Evolutionary conservation across 1,284 basidiomycete genomes (phyloP).

Genomic region (Sporisorium scitamineum): DNA sequence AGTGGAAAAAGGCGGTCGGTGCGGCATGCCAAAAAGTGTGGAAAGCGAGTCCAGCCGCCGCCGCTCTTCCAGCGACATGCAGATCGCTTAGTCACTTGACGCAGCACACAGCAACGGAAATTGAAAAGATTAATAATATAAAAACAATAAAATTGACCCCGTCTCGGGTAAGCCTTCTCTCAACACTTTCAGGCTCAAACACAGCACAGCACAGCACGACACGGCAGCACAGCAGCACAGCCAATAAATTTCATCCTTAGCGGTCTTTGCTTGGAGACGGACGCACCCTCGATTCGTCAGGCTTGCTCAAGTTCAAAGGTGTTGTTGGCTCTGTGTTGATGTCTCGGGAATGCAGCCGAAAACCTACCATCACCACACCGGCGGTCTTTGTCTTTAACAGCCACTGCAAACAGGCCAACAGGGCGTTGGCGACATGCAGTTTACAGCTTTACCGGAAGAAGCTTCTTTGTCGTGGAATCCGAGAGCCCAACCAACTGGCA

Average conservation of each 20-base stretch:
- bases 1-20: background rate
- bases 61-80: constrained; percentile 9
- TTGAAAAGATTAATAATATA: background rate
- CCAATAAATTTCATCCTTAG: background rate
- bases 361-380: too few species aligned
- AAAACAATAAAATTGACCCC: background rate
- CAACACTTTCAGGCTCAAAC: constrained; percentile 2
- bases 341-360: constrained; percentile 1
- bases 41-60: background rate
- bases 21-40: constrained; percentile 1
- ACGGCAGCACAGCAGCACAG: constrained; percentile 14
- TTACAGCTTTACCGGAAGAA: background rate
- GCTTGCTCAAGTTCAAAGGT: too few species aligned
- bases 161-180: background rate
- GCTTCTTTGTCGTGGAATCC: too few species aligned
- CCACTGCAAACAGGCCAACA: too few species aligned
- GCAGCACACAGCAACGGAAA: background rate
- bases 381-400: background rate
- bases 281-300: background rate
- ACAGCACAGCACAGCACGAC: background rate
- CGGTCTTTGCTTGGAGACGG: background rate
- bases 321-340: background rate
- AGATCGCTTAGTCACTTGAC: constrained; percentile 3
- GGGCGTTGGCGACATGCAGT: too few species aligned
- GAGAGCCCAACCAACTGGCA: background rate